phyloP scores from a whole-genome alignment of 805 yeast species.

The Scheffersomyces stipitis region DNA sequence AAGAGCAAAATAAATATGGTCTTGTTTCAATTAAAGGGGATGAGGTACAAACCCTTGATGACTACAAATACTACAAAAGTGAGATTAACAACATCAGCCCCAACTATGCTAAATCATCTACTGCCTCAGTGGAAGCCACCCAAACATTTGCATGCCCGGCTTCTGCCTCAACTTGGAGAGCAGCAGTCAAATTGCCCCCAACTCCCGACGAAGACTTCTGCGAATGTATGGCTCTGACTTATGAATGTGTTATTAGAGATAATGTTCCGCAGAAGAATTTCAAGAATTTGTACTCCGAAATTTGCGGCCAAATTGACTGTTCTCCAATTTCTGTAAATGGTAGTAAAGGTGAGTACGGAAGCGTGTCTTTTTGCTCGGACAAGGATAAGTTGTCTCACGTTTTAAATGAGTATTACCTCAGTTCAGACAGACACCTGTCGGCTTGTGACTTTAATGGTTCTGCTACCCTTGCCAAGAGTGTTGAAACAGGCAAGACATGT shows the following conservation, averaged over 20 bases:
- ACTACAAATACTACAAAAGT: conserved; percentile 31
- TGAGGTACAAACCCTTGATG: conserved; percentile 14
- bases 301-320: conserved; percentile 64
- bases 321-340: conserved; percentile 63
- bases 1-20: conserved; percentile 76
- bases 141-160: conserved; percentile 62
- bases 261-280: conserved; percentile 58
- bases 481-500: conserved; percentile 32
- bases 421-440: conserved; percentile 2
- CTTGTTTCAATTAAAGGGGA: conserved; percentile 54
- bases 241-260: conserved; percentile 59
- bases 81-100: conserved; percentile 39
- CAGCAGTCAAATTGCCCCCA: conserved; percentile 71
- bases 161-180: conserved; percentile 55
- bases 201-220: conserved; percentile 68
- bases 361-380: conserved; percentile 67
- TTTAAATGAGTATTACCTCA: conserved; percentile 58
- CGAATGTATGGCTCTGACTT: conserved; percentile 57
- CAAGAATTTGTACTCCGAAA: conserved; percentile 52
- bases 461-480: conserved; percentile 44
- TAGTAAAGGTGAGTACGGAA: conserved; percentile 65
- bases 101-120: conserved; percentile 37
- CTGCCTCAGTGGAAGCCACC: conserved; percentile 29
- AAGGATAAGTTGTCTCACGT: conserved; percentile 66
- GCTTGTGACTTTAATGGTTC: conserved; percentile 47